Conservation (phyloP, 2,329 filamentous ascomycete species). For the Dichotomopilus funicola region DNA sequence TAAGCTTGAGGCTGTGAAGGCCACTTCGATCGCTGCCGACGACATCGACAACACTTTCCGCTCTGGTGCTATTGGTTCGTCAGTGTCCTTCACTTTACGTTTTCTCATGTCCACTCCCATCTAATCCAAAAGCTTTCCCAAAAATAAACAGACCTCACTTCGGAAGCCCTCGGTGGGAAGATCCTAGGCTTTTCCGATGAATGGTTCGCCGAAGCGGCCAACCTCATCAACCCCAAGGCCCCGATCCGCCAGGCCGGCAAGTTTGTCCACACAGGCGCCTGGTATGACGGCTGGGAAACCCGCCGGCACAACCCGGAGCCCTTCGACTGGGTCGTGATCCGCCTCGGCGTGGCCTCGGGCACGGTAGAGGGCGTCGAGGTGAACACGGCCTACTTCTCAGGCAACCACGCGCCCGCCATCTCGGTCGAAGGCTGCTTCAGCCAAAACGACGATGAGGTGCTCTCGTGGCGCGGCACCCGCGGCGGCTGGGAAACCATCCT, state of each 20-base stretch:
- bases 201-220: constrained; percentile 61
- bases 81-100: neutral
- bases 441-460: constrained; percentile 56
- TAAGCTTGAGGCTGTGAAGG: constrained; percentile 48
- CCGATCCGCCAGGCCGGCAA: constrained; percentile 59
- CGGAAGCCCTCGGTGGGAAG: constrained; percentile 54
- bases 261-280: constrained; percentile 63
- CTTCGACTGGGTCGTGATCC: constrained; percentile 62
- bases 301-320: constrained; percentile 56
- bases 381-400: constrained; percentile 75
- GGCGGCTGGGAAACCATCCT: constrained; percentile 69
- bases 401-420: constrained; percentile 74
- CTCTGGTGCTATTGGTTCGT: constrained; percentile 55
- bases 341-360: constrained; percentile 63
- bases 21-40: constrained; percentile 42
- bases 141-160: constrained; percentile 48
- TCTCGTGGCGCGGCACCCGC: constrained; percentile 51
- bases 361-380: constrained; percentile 69
- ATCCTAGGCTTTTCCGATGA: constrained; percentile 60
- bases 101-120: no score
- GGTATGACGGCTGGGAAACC: constrained; percentile 68
- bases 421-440: constrained; percentile 71
- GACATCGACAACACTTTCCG: constrained; percentile 57
- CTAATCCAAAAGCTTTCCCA: no score
- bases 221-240: constrained; percentile 57